A percentile compares a stretch with the other conserved stretches of the same genome.
These are phyloP conservation scores for Trametes sanguinea DNA, from an alignment of 768 basidiomycete species.

Conservation along the genomic window DNA sequence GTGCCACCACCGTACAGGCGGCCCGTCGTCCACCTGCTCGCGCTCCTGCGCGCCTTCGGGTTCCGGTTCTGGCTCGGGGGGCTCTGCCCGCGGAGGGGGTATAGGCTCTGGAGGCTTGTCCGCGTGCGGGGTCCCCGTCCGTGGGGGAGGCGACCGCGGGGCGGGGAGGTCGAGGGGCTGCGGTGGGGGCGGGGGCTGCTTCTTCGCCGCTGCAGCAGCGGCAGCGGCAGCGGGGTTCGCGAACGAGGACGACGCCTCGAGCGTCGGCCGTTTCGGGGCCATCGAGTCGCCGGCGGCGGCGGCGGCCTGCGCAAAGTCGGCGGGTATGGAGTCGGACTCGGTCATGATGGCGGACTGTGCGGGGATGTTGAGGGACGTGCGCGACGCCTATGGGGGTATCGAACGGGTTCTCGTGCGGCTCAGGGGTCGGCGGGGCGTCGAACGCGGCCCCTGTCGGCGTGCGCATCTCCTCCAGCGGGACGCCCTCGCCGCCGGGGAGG, in stretches of 20 bases:
- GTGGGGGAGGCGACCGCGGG: slow-evolving; percentile 59
- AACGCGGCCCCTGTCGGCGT: slow-evolving; percentile 30
- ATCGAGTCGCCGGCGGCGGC: background rate
- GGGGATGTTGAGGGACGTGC: slow-evolving; percentile 47
- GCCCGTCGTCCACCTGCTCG: slow-evolving; percentile 33
- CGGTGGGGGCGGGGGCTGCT: slow-evolving; percentile 40
- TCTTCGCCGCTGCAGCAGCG: background rate
- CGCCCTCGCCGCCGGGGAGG: slow-evolving; percentile 26
- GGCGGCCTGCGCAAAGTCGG: slow-evolving; percentile 28
- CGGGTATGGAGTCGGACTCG: slow-evolving; percentile 24
- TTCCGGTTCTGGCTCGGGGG: slow-evolving; percentile 28
- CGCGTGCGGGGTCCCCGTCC: slow-evolving; percentile 39
- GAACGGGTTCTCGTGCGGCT: slow-evolving; percentile 41
- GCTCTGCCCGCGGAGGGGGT: slow-evolving; percentile 34
- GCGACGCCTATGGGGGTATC: slow-evolving; percentile 46
- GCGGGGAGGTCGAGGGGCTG: slow-evolving; percentile 60
- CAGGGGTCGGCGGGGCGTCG: slow-evolving; percentile 43
- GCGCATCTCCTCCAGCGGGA: slow-evolving; percentile 57
- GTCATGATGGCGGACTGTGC: slow-evolving; percentile 31
- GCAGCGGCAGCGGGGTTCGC: slow-evolving; percentile 32
- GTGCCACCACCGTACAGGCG: slow-evolving; percentile 72
- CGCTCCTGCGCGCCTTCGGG: too few relatives aligned
- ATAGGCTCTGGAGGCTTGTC: slow-evolving; percentile 40
- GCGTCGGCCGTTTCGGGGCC: slow-evolving; percentile 25
- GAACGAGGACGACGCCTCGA: slow-evolving; percentile 29